Base-by-base conservation (phyloP, 768 basidiomycete species). In the Chalciporus sphaerocephalus region DNA sequence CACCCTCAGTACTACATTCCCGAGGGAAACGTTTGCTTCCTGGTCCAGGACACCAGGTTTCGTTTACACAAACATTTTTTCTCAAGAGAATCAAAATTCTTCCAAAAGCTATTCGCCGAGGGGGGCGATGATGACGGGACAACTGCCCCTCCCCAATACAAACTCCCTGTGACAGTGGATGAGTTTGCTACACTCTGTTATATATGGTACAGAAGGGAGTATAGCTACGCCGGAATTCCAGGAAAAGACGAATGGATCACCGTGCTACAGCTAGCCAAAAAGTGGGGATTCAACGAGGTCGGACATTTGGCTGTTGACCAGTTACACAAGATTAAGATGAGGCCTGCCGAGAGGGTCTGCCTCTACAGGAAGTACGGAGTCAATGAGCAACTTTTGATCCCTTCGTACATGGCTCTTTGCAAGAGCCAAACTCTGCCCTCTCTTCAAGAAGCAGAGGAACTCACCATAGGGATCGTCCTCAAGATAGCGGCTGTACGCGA, bases 161-260 rank as follows among this genome's bases (percentile, higher is more conserved):
- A 0, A 42, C 44, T 6, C 56, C 53, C 0, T 58, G 46, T 10
- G 36, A n/a, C 0, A 56, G 50, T 4, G 0, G 47, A 59, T 0
- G 69, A 76, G 1, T 80, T 82, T 41, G 69, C 70, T 0, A 59
- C 57, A 0, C 69, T 82, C 0, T 58, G 80, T 0, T 80, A 76
- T 72, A 69, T 80, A 0, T 80, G 79, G 52, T 82, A 82, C 42
- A 79, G 80, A 1, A 87, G 83, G 0, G 68, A 62, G 36, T 83
- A 81, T 53, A 77, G 79, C 0, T 61, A 78, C 1, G 83, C 83
- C 40, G 68, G 74, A n/a, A n/a, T n/a, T n/a, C 7, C 76, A 78
- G 1, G 54, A 61, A 62, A 74, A 0, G 65, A 70, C 0, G 74
- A 75, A 8, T 88, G 86, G 86, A 60, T 64, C 0, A 64, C 62